phyloP scores from a whole-genome alignment of 2,329 filamentous ascomycete species.

The Esteya vermicola region DNA sequence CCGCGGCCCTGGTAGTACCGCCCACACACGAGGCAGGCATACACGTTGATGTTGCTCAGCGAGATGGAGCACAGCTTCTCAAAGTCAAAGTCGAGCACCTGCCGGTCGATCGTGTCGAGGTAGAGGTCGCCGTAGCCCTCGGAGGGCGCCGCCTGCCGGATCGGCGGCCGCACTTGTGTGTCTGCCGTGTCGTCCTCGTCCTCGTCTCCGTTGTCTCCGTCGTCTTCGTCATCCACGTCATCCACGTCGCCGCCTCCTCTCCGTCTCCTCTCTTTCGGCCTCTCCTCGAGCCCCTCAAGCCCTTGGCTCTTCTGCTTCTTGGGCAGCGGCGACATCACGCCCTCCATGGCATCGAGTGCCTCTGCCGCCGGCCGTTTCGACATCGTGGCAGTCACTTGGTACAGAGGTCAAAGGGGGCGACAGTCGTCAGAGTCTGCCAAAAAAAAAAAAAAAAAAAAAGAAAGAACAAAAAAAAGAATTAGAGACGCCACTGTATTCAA shows the following conservation, averaged over 20 bases:
- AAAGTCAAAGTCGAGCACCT: slow-evolving; percentile 93
- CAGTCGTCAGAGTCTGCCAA: background rate
- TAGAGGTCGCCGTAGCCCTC: slow-evolving; percentile 92
- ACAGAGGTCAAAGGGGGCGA: background rate
- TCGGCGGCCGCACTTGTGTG: slow-evolving; percentile 27
- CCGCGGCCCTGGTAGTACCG: slow-evolving; percentile 94
- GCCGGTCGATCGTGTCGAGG: slow-evolving; percentile 89
- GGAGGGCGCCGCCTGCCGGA: slow-evolving; percentile 62
- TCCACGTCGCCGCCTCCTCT: slow-evolving; percentile 11
- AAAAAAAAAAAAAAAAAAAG: background rate
- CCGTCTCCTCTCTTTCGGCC: background rate
- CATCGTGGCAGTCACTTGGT: slow-evolving; percentile 3
- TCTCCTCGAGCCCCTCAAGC: background rate
- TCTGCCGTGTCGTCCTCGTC: slow-evolving; percentile 24
- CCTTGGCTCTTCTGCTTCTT: slow-evolving; percentile 27
- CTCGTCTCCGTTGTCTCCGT: slow-evolving; percentile 14
- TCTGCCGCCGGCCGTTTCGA: slow-evolving; percentile 45
- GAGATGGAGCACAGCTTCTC: slow-evolving; percentile 96
- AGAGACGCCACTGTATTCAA: too few relatives aligned
- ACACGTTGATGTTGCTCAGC: slow-evolving; percentile 96
- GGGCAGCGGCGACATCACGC: slow-evolving; percentile 40
- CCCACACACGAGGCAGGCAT: slow-evolving; percentile 94
- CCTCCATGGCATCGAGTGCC: slow-evolving; percentile 41
- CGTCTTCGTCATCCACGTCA: slow-evolving; percentile 12
- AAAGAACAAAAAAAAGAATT: background rate